Evolutionary conservation across 2,329 filamentous ascomycete species (phyloP).

Genomic region (Penicillium paneum): DNA sequence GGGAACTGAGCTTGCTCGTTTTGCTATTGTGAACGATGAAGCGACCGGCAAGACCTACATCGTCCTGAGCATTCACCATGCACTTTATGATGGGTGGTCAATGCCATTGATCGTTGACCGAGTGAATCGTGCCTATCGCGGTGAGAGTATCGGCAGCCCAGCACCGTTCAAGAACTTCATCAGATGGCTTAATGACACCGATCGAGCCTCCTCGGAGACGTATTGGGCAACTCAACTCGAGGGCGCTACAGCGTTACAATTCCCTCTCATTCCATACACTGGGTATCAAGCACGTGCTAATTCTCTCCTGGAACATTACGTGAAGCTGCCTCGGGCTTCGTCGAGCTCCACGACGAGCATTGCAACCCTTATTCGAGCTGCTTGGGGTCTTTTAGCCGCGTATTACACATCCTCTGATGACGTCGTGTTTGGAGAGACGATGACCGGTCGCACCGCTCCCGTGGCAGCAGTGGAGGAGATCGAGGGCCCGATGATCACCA

Average conservation of each 20-base stretch:
- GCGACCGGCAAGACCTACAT: background rate
- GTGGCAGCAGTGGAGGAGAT: too few relatives aligned
- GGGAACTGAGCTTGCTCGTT: background rate
- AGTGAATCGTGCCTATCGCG: slow-evolving; percentile 26
- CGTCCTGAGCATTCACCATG: slow-evolving; percentile 37
- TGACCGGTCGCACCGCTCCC: slow-evolving; percentile 38
- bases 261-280: slow-evolving; percentile 48
- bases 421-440: slow-evolving; percentile 44
- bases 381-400: slow-evolving; percentile 39
- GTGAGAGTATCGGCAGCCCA: slow-evolving; percentile 9
- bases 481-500: slow-evolving; percentile 44
- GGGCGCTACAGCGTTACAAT: slow-evolving; percentile 45
- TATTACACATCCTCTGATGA: slow-evolving; percentile 39
- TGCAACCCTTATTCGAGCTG: slow-evolving; percentile 40
- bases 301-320: slow-evolving; percentile 30
- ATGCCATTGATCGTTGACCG: slow-evolving; percentile 34
- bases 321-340: slow-evolving; percentile 28
- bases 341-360: slow-evolving; percentile 31
- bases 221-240: slow-evolving; percentile 51
- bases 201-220: slow-evolving; percentile 41
- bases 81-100: slow-evolving; percentile 42
- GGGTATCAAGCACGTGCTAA: slow-evolving; percentile 46
- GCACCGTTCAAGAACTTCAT: slow-evolving; percentile 51
- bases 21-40: background rate
- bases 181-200: slow-evolving; percentile 44